phyloP scores from a whole-genome alignment of 2,329 filamentous ascomycete genomes.

The Colletotrichum tanaceti region DNA sequence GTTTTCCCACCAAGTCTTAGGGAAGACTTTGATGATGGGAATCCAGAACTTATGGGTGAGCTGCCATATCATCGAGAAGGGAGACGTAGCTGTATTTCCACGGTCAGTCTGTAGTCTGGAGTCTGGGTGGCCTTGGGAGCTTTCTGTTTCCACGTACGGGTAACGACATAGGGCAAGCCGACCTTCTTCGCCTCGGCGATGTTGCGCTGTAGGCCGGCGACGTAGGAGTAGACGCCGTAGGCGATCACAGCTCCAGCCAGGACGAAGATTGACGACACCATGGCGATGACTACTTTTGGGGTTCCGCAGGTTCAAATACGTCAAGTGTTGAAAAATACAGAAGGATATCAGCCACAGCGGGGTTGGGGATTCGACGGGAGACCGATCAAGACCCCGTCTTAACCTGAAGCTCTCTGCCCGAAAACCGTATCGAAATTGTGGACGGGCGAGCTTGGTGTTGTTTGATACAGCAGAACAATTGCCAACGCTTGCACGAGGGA shows the following conservation, averaged over 20 bases:
- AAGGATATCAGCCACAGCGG: neutral
- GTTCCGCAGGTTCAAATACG: too few species aligned
- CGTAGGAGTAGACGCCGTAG: constrained; percentile 49
- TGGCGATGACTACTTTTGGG: constrained; percentile 39
- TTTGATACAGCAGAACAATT: neutral
- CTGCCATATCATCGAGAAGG: constrained; percentile 67
- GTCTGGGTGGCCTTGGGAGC: neutral
- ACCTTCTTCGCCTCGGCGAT: constrained; percentile 62
- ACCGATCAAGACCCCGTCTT: neutral
- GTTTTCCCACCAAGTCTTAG: constrained; percentile 64
- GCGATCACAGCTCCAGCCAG: constrained; percentile 49
- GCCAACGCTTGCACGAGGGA: neutral
- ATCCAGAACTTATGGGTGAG: constrained; percentile 65
- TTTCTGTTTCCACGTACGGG: constrained; percentile 57
- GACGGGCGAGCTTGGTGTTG: neutral
- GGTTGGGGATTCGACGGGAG: neutral
- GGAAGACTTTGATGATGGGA: constrained; percentile 66
- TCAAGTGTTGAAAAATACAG: neutral
- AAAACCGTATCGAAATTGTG: neutral
- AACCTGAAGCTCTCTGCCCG: neutral
- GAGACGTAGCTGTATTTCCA: constrained; percentile 55
- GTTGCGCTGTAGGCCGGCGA: constrained; percentile 56
- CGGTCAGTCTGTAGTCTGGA: constrained; percentile 1
- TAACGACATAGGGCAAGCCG: constrained; percentile 64
- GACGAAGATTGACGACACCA: constrained; percentile 53